Base-by-base conservation (phyloP, 2,329 filamentous ascomycete genomes). In the Parastagonospora avenae region DNA sequence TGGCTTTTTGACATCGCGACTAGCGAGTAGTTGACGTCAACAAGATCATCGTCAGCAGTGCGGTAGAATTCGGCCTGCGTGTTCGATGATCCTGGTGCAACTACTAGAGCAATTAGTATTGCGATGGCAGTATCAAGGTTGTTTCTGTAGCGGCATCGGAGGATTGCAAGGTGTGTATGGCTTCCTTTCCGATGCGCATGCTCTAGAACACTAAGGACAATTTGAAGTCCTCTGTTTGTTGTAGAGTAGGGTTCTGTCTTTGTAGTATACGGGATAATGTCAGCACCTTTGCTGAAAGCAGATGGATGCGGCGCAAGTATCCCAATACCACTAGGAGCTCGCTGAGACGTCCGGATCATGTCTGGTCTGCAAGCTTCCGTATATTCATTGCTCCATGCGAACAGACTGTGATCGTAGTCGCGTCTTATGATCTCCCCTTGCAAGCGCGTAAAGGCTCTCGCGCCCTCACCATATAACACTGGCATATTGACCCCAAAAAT, bases 401-500 rank as follows among this genome's bases (percentile, higher is more conserved):
- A 40, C 11, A 40, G 16, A 28, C 16, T 27, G 16, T 27, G 24
- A 28, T 40, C 38, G 16, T 28, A 40, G 24, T 40, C 28, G 16
- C 31, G 24, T 15, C 11, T 36, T 7, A 36, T 36, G 11, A 52
- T 52, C 37, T 52, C 48, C 33, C 49, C 42, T 39, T 55, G 44
- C 6, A 55, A 14, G 4, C 52, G 37, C 12, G 14, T 32, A 29
- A 55, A 58, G 8, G 55, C 52, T 29, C 36, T 40, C 10, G 40
- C 29, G 2, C 46, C 37, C 41, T 59, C 55, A 10, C 49, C 52
- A 30, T 59, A 59, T 29, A 45, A 14, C 1, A 45, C 1, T 15
- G 50, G 50, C 50, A 59, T 56, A 19, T 54, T 10, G 24, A 60
- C 44, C 14, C 40, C 56, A 31, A 64, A 64, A 10, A 63, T 50